Evolutionary conservation across 2,329 filamentous ascomycete species (phyloP).

Genomic region (Fusarium gaditjirri): DNA sequence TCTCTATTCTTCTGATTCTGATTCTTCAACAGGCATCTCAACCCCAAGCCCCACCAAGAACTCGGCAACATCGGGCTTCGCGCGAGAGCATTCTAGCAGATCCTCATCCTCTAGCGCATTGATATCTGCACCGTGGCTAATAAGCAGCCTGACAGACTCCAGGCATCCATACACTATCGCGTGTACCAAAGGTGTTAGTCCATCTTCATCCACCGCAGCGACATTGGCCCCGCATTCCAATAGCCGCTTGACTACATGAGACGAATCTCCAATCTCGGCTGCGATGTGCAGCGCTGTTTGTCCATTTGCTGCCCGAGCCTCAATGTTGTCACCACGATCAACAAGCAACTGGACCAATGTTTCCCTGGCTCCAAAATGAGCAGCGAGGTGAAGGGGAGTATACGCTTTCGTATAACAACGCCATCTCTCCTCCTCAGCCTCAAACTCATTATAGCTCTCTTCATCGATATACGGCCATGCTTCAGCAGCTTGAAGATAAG

Average conservation of each 20-base stretch:
- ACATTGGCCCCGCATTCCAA: background rate
- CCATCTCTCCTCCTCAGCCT: conserved; percentile 1
- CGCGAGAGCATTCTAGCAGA: background rate
- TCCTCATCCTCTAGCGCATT: background rate
- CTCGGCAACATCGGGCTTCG: background rate
- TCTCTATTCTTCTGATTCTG: background rate
- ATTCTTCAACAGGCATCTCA: background rate
- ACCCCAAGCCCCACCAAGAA: background rate
- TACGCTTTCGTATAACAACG: background rate
- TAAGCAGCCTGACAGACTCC: background rate
- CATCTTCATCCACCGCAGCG: background rate
- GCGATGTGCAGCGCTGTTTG: conserved; percentile 9
- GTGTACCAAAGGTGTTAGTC: background rate
- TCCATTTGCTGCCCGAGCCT: background rate
- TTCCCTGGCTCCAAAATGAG: background rate
- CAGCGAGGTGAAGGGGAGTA: background rate
- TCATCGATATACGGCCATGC: background rate
- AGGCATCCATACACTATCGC: background rate
- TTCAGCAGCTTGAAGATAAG: background rate
- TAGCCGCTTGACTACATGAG: background rate
- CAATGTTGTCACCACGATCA: background rate
- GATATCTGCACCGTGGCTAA: conserved; percentile 1
- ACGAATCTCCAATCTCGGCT: background rate
- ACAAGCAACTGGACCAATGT: background rate
- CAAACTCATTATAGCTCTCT: background rate